Conservation (phyloP, 257 asterid genomes). For the Solanum clarkiae region DNA sequence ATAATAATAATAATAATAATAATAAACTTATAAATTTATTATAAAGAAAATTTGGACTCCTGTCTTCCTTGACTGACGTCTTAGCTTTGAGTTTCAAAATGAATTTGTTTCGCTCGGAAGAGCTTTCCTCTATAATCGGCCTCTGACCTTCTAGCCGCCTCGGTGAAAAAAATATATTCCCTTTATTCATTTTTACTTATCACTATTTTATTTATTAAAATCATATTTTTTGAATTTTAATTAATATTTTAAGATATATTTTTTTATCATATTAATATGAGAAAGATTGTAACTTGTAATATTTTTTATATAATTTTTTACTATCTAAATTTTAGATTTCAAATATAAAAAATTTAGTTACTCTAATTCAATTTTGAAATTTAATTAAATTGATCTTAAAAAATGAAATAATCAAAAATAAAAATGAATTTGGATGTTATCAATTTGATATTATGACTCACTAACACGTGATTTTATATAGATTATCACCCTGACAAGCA, state of each 20-base stretch:
- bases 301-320: no score
- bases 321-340: no score
- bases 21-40: not conserved
- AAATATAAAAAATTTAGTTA: no score
- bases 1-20: no score
- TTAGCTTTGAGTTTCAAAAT: not conserved
- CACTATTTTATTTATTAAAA: fast-evolving
- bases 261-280: no score
- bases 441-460: not conserved
- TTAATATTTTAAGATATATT: no score
- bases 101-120: not conserved
- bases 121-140: not conserved
- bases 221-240: no score
- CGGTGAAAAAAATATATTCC: not conserved
- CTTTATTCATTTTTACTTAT: no score
- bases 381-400: fast-evolving
- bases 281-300: fast-evolving
- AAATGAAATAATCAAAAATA: no score
- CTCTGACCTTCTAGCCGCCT: not conserved
- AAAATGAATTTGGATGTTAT: not conserved
- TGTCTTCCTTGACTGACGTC: not conserved
- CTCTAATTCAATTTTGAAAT: no score
- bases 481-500: not conserved
- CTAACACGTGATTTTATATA: not conserved
- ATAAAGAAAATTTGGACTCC: not conserved